Percentiles rank a stretch among this genome's conserved stretches.
phyloP scores from a whole-genome alignment of 495 filamentous ascomycete species.

The Hypoxylon trugodes region DNA sequence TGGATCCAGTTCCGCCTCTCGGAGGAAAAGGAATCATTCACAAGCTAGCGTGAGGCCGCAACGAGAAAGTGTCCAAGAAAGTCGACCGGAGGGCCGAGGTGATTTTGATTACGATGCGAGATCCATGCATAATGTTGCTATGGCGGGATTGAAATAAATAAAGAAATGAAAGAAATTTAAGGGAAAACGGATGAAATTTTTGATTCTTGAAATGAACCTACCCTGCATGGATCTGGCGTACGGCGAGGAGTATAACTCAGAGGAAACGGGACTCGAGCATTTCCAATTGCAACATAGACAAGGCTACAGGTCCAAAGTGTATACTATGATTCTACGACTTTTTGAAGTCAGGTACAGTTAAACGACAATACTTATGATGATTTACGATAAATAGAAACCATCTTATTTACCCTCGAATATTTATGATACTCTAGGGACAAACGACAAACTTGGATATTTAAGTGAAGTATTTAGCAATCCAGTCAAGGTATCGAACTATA shows the following conservation, averaged over 20 bases:
- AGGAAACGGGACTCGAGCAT: slow-evolving; percentile 36
- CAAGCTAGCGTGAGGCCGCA: slow-evolving; percentile 3
- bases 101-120: slow-evolving; percentile 40
- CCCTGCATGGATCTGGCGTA: slow-evolving; percentile 37
- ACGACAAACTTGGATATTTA: too few relatives aligned
- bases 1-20: slow-evolving; percentile 23
- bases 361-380: slow-evolving; percentile 37
- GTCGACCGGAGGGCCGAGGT: slow-evolving; percentile 9
- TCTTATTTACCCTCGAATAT: too few relatives aligned
- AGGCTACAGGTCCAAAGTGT: slow-evolving; percentile 32
- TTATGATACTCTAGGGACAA: too few relatives aligned
- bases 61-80: slow-evolving; percentile 5
- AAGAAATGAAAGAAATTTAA: too few relatives aligned
- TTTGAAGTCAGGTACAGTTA: slow-evolving; percentile 31
- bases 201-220: slow-evolving; percentile 28
- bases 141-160: slow-evolving; percentile 43
- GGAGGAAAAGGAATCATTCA: slow-evolving; percentile 12
- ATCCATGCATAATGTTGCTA: slow-evolving; percentile 45
- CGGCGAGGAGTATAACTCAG: slow-evolving; percentile 36
- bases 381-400: slow-evolving; percentile 17
- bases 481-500: too few relatives aligned
- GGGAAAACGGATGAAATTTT: slow-evolving; percentile 14
- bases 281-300: slow-evolving; percentile 31
- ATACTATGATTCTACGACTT: slow-evolving; percentile 40
- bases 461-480: too few relatives aligned